Percentiles rank a stretch among this genome's conserved stretches.
These are phyloP conservation scores for Candida sphagnicola DNA, from an alignment of 805 yeast species.

Conservation along the genomic window DNA sequence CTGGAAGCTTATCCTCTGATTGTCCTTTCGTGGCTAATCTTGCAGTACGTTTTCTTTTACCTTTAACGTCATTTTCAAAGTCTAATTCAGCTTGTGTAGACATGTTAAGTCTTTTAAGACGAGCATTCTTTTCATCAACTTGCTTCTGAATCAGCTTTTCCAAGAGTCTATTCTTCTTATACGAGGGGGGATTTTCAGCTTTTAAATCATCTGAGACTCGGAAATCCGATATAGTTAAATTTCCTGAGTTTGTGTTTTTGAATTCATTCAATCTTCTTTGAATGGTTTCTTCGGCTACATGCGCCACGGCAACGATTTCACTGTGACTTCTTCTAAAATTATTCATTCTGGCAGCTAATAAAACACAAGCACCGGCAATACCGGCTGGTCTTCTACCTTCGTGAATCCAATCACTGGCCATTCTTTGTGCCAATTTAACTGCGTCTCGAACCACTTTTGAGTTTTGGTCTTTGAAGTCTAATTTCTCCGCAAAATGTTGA, in stretches of 20 bases:
- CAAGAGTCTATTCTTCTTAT: slow-evolving; percentile 52
- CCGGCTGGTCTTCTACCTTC: slow-evolving; percentile 99
- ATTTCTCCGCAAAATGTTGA: slow-evolving; percentile 86
- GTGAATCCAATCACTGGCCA: slow-evolving; percentile 94
- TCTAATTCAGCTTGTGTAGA: not conserved
- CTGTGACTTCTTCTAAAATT: slow-evolving; percentile 87
- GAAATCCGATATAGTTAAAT: slow-evolving; percentile 68
- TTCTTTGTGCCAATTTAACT: slow-evolving; percentile 75
- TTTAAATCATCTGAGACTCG: slow-evolving; percentile 45
- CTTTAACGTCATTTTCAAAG: not conserved
- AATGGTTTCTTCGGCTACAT: slow-evolving; percentile 89
- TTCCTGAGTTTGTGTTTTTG: slow-evolving; percentile 69
- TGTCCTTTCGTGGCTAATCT: slow-evolving; percentile 4
- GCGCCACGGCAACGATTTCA: slow-evolving; percentile 93
- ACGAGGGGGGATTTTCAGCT: slow-evolving; percentile 80
- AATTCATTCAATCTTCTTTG: slow-evolving; percentile 90
- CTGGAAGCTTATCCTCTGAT: slow-evolving; percentile 4
- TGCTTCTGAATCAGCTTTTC: slow-evolving; percentile 40
- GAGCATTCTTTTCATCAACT: slow-evolving; percentile 18
- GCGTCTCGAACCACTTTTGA: slow-evolving; percentile 85
- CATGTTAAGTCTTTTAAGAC: slow-evolving; percentile 18
- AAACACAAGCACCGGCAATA: slow-evolving; percentile 92
- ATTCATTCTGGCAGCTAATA: slow-evolving; percentile 96
- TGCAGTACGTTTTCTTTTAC: not conserved
- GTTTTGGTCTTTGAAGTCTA: slow-evolving; percentile 73